phyloP scores from a whole-genome alignment of 2,329 filamentous ascomycete genomes.

The Paraphoma sp. region DNA sequence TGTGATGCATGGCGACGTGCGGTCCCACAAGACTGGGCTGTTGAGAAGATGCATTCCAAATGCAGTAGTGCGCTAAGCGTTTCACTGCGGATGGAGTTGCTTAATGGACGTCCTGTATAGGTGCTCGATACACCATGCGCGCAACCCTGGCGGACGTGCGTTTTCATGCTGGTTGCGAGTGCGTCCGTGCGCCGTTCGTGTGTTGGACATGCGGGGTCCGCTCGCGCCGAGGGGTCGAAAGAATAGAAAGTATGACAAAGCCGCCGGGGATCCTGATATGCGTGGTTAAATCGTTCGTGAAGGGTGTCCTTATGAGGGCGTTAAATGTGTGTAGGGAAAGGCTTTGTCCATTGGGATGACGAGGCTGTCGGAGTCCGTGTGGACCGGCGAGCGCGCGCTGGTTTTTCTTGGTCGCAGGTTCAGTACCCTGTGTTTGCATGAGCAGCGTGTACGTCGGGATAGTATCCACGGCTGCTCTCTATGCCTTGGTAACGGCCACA shows the following conservation, averaged over 20 bases:
- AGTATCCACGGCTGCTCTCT: conserved; percentile 56
- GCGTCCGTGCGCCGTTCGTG: conserved; percentile 31
- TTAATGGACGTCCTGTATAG: conserved; percentile 17
- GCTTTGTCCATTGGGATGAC: neutral
- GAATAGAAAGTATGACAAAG: conserved; percentile 22
- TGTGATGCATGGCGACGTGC: conserved; percentile 5
- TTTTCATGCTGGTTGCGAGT: conserved; percentile 17
- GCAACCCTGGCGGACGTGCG: conserved; percentile 20
- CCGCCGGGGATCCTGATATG: conserved; percentile 9
- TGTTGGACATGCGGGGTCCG: conserved; percentile 5
- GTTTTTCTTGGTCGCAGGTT: conserved; percentile 7
- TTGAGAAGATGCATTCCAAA: conserved; percentile 22
- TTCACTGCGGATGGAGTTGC: conserved; percentile 18
- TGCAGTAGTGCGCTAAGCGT: conserved; percentile 26
- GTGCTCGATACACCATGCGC: conserved; percentile 14
- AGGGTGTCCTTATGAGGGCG: neutral
- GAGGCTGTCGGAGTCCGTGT: conserved; percentile 7
- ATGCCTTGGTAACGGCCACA: conserved; percentile 55
- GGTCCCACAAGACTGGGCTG: conserved; percentile 8
- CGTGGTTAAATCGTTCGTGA: neutral
- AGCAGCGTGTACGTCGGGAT: conserved; percentile 52
- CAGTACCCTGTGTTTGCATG: conserved; percentile 49
- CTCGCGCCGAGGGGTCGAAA: conserved; percentile 20
- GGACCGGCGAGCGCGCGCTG: conserved; percentile 10
- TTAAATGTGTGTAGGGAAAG: neutral